Evolutionary conservation across 192 early-diverging fungal species (phyloP), one percentile per base, ranked within the genome.

Genomic region (Coemansia aciculifera): DNA sequence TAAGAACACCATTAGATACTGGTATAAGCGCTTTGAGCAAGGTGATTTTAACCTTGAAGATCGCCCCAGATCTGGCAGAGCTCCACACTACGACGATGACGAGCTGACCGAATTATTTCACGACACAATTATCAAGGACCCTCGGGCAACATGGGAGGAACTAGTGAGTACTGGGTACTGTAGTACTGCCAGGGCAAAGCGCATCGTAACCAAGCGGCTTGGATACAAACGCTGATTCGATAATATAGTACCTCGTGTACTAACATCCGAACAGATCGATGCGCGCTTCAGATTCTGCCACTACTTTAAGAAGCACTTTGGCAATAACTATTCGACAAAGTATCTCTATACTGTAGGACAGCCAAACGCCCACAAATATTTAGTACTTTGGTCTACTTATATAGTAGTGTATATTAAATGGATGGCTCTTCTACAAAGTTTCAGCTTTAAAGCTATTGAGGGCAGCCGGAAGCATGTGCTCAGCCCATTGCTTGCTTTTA

Each of bases 401-500:
- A 49, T n/a, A 21, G 19, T 36, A 36, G 9, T 59, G 44, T 27
- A 38, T 42, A 65, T 34, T 15, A 72, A 24, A 15, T 12, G 27
- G 43, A 36, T 10, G 15, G 44, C 7, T 13, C 32, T 27, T n/a
- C 43, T 34, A 36, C 7, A 57, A 17, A 5, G 54, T 2, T 7
- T 57, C 13, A 1, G 52, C 39, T 29, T 54, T 71, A 56, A 72
- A 67, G 12, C 61, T 31, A 9, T 34, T 54, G 24, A 77, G 51
- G 17, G 69, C 67, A 31, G 24, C 49, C 1, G 68, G 48, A 7
- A 73, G 46, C 43, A 64, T 67, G 11, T 70, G 39, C 9, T 69
- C 68, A 3, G 66, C 68, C 79, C 79, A 81, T 17, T 69, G 69
- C 48, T 62, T 63, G 69, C 79, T 76, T 38, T 69, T 75, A 3